Base-by-base conservation (phyloP, 768 basidiomycete species). In the Cyathus striatus region DNA sequence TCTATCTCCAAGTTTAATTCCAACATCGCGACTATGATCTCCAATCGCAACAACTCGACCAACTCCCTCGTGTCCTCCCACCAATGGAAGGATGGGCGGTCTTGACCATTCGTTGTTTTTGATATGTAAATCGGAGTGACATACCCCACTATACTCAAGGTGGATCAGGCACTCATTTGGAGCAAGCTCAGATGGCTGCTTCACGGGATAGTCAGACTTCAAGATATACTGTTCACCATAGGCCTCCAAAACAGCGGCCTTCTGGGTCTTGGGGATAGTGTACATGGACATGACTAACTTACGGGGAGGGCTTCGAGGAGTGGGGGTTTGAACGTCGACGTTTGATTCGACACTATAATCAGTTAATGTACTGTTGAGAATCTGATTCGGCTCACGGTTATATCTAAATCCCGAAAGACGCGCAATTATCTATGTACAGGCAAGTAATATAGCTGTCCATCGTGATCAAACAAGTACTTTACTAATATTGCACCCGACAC, bases 41-140 rank as follows among this genome's bases (percentile, higher is more conserved):
- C 79, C 90, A 52, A 93, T 84, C 22, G 88, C 90, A 16, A 90
- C 83, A 35, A 93, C 64, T 33, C 68, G 65, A 4, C 90, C 89
- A 18, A 88, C 79, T 27, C 88, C 90, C 61, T 90, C 83, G 60
- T 90, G 89, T 0, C 90, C 86, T 10, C 83, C 86, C 40, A 89
- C 68, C 26, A 86, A 70, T 1, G 83, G 84, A 3, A 73, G 56
- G 21, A 61, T 69, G 1, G 73, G 58, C 10, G 69, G 61, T 3
- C 73, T 43, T 0, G 78, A 73, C 89, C 88, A 91, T 51, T 87
- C 86, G 18, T 72, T 75, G 23, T 73, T 68, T 54, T 70, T 73
- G 41, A 81, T 70, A 54, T 90, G 87, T 23, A 88, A 62, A 52
- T 90, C 88, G 0, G 84, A 85, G 56, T 88, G 86, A 57, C 88